Percentiles rank a stretch among this genome's conserved stretches.
Conservation (phyloP, 83 land plant species). For the Picea abies region DNA sequence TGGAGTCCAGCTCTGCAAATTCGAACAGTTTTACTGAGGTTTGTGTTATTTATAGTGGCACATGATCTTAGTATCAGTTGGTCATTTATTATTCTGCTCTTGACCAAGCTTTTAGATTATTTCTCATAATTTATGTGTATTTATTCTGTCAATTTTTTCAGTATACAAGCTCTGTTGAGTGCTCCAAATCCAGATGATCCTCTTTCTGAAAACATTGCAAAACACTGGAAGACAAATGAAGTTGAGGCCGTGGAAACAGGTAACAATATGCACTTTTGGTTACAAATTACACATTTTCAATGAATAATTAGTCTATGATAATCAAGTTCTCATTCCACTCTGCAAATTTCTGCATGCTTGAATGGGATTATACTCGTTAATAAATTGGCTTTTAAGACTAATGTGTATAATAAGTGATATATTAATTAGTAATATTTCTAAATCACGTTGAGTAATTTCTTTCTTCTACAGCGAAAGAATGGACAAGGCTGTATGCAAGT, state of each 20-base stretch:
- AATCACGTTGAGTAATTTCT: constrained; percentile 1
- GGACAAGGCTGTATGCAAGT: constrained; percentile 89
- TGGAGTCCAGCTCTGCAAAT: constrained; percentile 99
- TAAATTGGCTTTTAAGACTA: neutral
- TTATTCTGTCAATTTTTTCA: constrained; percentile 17
- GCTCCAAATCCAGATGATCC: constrained; percentile 99
- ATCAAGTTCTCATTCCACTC: neutral
- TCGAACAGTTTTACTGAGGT: constrained; percentile 94
- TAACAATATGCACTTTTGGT: constrained; percentile 13
- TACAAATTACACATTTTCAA: constrained; percentile 2
- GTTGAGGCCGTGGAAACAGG: constrained; percentile 95
- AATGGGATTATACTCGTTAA: neutral
- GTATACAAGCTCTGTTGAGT: constrained; percentile 95
- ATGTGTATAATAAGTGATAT: neutral
- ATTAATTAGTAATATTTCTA: neutral
- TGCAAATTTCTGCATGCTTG: constrained; percentile 9
- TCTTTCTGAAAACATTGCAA: constrained; percentile 93
- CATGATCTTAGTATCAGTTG: neutral
- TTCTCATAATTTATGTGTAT: neutral
- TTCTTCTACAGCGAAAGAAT: constrained; percentile 76
- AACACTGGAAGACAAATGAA: constrained; percentile 95
- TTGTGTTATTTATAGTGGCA: neutral
- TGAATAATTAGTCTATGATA: neutral
- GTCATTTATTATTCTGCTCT: neutral
- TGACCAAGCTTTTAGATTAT: neutral